Evolutionary conservation across 805 yeast genomes (phyloP).

Genomic region (Debaryomyces maramus): DNA sequence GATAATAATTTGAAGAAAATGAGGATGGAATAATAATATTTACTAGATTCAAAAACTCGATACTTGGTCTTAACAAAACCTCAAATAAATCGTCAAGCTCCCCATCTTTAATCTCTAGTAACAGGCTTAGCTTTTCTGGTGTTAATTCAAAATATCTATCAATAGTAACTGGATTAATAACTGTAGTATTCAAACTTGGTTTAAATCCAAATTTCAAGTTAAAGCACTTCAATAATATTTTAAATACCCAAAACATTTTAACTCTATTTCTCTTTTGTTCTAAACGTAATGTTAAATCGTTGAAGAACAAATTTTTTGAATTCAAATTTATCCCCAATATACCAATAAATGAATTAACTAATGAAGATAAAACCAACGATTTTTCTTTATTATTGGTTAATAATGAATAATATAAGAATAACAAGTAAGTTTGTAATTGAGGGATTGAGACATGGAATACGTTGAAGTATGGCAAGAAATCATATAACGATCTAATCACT

Average conservation of each 20-base stretch:
- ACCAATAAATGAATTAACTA: slow-evolving; percentile 45
- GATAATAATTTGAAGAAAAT: slow-evolving; percentile 46
- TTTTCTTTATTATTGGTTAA: slow-evolving; percentile 43
- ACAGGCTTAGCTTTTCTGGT: slow-evolving; percentile 40
- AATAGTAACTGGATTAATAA: slow-evolving; percentile 47
- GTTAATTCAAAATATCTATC: slow-evolving; percentile 45
- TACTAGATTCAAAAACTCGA: slow-evolving; percentile 44
- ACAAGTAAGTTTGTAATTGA: slow-evolving; percentile 51
- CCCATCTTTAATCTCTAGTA: slow-evolving; percentile 22
- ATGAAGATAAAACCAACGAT: slow-evolving; percentile 35
- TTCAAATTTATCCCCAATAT: slow-evolving; percentile 44
- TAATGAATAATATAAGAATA: slow-evolving; percentile 50
- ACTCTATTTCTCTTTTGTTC: slow-evolving; percentile 41
- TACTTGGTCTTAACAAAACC: slow-evolving; percentile 40
- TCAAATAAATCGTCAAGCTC: slow-evolving; percentile 34
- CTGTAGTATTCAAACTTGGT: slow-evolving; percentile 47
- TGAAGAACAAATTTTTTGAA: slow-evolving; percentile 43
- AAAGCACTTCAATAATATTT: slow-evolving; percentile 42
- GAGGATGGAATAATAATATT: slow-evolving; percentile 48
- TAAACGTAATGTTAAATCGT: slow-evolving; percentile 42
- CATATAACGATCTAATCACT: slow-evolving; percentile 41
- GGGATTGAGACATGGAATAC: slow-evolving; percentile 47
- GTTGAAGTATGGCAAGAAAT: slow-evolving; percentile 48
- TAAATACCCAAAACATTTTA: slow-evolving; percentile 48
- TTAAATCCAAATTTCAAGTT: slow-evolving; percentile 46